Base-by-base conservation (phyloP, 306 rosid species). In the Arachis stenosperma region DNA sequence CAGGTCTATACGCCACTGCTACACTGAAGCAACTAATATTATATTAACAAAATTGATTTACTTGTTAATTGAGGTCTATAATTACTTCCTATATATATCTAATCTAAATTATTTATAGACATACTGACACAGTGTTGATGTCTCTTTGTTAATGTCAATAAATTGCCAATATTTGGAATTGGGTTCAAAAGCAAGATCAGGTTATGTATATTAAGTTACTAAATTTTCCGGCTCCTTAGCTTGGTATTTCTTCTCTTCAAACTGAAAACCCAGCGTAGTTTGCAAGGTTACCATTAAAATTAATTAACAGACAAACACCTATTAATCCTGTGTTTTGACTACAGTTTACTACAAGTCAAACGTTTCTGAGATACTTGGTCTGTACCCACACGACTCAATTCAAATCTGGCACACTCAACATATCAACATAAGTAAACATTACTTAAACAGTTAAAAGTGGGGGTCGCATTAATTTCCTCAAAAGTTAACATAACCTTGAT, bases 161-260 rank as follows among this genome's bases (percentile, higher is more conserved):
- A 74, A 53, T 66, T 61, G 43, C 57, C 70, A 30, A 75, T 14
- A 33, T 29, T 75, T 27, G 15, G 55, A 47, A 63, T 37, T 70
- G 22, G 60, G 64, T 75, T 73, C 70, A 52, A 53, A 75, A 53
- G 12, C 66, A 65, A 44, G 66, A 51, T 61, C 70, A 8, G 14
- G 51, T 63, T 53, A 61, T 61, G 44, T 5, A n/a, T 17, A 58
- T 13, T 63, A 43, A 9, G 54, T 43, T 64, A 17, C 52, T 15
- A 41, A 42, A 42, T 39, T 64, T 5, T 22, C 39, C 69, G 15
- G 48, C 15, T 64, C 15, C 37, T 42, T 17, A 30, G 30, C 46
- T 67, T 29, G 71, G 48, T 66, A 62, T 61, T 61, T 40, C 41
- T 68, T 52, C 30, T 5, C 65, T 52, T 67, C 61, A 50, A 36